Evolutionary conservation across 192 early-diverging fungal genomes (phyloP).

Genomic region (Pilaira anomala): DNA sequence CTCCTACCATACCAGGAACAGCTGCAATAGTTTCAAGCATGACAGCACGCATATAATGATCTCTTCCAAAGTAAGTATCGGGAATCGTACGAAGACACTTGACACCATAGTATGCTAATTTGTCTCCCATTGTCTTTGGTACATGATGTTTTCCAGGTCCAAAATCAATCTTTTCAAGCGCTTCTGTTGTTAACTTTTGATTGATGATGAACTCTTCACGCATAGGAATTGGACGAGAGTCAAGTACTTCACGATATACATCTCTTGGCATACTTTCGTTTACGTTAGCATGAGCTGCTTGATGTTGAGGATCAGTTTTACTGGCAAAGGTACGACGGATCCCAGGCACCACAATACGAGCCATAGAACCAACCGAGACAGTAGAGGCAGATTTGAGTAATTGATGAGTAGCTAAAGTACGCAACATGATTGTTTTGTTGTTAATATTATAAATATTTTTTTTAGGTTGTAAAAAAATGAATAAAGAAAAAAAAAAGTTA

Average conservation of each 20-base stretch:
- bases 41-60: slow-evolving; percentile 77
- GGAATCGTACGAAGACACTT: slow-evolving; percentile 61
- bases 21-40: slow-evolving; percentile 76
- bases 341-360: too few species aligned
- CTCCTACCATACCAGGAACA: slow-evolving; percentile 90
- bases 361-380: too few species aligned
- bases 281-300: too few species aligned
- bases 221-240: slow-evolving; percentile 50
- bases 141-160: slow-evolving; percentile 59
- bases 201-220: slow-evolving; percentile 57
- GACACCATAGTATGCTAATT: slow-evolving; percentile 61
- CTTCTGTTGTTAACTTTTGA: slow-evolving; percentile 45
- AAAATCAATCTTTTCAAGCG: slow-evolving; percentile 62
- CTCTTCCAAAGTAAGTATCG: slow-evolving; percentile 68
- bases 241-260: slow-evolving; percentile 26
- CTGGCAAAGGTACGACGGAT: too few species aligned
- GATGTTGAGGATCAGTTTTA: too few species aligned
- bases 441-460: too few species aligned
- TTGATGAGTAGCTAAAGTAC: too few species aligned
- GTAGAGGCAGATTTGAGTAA: too few species aligned
- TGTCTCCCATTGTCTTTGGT: slow-evolving; percentile 55
- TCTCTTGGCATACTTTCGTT: slow-evolving; percentile 23
- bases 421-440: too few species aligned
- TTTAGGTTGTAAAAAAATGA: too few species aligned
- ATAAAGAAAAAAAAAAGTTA: too few species aligned